Percentiles rank a stretch among this genome's conserved stretches.
phyloP scores from a whole-genome alignment of 1,139 yeast species.

The Sugiyamaella neomexicana region DNA sequence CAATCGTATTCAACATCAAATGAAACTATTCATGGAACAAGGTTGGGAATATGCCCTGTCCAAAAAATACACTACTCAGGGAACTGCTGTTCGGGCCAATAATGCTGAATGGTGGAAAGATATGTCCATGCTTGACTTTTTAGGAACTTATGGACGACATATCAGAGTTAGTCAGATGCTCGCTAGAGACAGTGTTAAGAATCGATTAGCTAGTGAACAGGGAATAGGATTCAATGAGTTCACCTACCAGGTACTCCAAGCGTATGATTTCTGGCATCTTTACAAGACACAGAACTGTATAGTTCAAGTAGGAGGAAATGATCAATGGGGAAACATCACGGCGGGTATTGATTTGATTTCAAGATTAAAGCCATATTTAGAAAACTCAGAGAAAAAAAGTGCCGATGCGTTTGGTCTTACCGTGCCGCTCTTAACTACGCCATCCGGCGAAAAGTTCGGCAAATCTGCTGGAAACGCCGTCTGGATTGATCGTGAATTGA shows the following conservation, averaged over 20 bases:
- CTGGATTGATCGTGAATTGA: conserved; percentile 70
- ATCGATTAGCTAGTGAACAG: conserved; percentile 61
- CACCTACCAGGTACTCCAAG: conserved; percentile 88
- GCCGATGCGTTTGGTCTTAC: conserved; percentile 69
- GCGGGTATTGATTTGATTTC: conserved; percentile 91
- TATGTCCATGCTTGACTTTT: conserved; percentile 70
- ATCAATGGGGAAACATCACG: conserved; percentile 97
- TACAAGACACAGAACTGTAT: conserved; percentile 59
- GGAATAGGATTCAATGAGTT: conserved; percentile 95
- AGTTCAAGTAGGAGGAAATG: conserved; percentile 93
- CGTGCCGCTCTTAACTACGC: conserved; percentile 84
- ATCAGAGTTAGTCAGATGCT: conserved; percentile 86
- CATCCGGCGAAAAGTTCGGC: conserved; percentile 92
- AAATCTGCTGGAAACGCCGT: conserved; percentile 97
- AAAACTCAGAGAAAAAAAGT: conserved; percentile 2
- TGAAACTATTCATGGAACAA: conserved; percentile 56
- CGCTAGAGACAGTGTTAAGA: conserved; percentile 82
- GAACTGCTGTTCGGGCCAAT: conserved; percentile 52
- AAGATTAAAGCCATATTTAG: conserved; percentile 45
- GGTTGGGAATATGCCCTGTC: conserved; percentile 63
- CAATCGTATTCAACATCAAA: conserved; percentile 57
- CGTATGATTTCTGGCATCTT: conserved; percentile 88
- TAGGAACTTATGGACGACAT: conserved; percentile 73
- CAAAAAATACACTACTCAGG: conserved; percentile 48
- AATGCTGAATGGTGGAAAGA: conserved; percentile 87